Evolutionary conservation across 1,284 basidiomycete species (phyloP).

Genomic region (Porogramme epimiltina): DNA sequence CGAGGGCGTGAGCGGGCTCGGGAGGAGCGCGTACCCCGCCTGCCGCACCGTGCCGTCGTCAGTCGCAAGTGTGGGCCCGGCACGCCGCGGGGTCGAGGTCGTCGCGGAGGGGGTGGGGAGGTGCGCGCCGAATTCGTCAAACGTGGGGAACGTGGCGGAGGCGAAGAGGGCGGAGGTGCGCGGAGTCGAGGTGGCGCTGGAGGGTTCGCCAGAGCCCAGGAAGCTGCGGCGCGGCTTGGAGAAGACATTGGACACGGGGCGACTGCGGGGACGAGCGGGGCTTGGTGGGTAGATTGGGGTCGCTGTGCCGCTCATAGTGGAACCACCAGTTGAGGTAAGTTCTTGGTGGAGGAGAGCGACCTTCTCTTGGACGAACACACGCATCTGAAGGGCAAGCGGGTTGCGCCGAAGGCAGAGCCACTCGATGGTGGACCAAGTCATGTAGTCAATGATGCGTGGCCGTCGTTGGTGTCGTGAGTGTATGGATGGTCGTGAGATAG

Average conservation of each 20-base stretch:
- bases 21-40: constrained; percentile 46
- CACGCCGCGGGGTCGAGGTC: constrained; percentile 29
- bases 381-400: constrained; percentile 67
- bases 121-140: constrained; percentile 27
- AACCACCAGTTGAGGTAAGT: constrained; percentile 32
- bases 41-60: constrained; percentile 32
- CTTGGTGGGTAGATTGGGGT: constrained; percentile 18
- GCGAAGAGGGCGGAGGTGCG: constrained; percentile 49
- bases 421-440: constrained; percentile 75
- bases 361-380: constrained; percentile 64
- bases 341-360: constrained; percentile 52
- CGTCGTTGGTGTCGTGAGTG: constrained; percentile 27
- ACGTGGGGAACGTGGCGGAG: constrained; percentile 27
- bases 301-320: neutral
- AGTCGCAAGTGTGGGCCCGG: neutral
- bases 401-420: constrained; percentile 63
- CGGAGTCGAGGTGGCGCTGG: constrained; percentile 45
- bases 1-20: constrained; percentile 35
- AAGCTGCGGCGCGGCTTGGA: constrained; percentile 47
- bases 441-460: constrained; percentile 71
- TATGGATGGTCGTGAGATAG: constrained; percentile 21
- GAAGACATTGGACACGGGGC: constrained; percentile 48
- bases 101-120: too few relatives aligned
- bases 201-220: constrained; percentile 20
- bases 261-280: constrained; percentile 32